Percentiles rank a stretch among this genome's conserved stretches.
These are phyloP conservation scores for Neurospora sp. DNA, from an alignment of 495 filamentous ascomycete species.

Conservation along the genomic window DNA sequence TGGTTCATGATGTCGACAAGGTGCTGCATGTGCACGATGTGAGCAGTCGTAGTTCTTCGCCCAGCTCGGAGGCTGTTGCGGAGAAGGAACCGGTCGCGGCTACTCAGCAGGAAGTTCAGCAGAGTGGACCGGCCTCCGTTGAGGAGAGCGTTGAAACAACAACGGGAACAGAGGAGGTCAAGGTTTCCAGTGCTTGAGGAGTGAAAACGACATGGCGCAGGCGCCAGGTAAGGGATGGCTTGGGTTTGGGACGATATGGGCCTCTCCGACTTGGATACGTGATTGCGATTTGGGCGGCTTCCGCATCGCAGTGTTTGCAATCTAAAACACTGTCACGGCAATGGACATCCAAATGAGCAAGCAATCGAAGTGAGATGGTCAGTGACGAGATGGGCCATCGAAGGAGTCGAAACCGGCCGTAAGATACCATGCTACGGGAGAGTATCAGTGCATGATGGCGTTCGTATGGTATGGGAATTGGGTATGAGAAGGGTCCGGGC, in stretches of 20 bases:
- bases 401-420: neutral
- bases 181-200: neutral
- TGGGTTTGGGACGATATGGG: neutral
- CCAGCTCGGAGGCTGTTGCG: neutral
- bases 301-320: neutral
- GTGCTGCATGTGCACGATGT: slow-evolving; percentile 25
- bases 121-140: neutral
- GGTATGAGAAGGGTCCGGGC: neutral
- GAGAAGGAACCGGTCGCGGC: slow-evolving; percentile 1
- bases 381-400: neutral
- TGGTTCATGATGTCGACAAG: slow-evolving; percentile 27
- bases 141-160: neutral
- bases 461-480: neutral
- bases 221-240: neutral
- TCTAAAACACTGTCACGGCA: neutral
- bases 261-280: neutral
- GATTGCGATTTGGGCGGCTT: neutral
- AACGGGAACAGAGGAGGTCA: neutral
- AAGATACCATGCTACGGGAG: neutral
- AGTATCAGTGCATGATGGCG: neutral
- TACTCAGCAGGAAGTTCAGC: neutral
- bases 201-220: neutral
- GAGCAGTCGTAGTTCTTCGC: neutral
- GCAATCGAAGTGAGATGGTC: neutral
- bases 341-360: neutral